Base-by-base conservation (phyloP, 2,329 filamentous ascomycete genomes). In the Ramichloridium luteum region DNA sequence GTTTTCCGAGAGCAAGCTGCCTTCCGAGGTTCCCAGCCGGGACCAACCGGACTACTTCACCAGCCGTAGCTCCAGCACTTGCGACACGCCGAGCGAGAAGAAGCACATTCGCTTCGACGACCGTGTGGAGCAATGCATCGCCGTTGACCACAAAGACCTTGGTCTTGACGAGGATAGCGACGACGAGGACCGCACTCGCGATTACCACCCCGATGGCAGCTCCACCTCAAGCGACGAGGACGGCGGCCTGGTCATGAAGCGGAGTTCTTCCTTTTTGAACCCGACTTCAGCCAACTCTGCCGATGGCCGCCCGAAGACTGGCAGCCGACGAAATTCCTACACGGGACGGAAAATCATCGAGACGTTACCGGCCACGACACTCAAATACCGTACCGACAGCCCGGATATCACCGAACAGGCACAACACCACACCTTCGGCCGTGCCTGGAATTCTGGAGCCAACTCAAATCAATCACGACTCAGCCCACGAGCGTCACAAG, bases 81-180 rank as follows among this genome's bases (percentile, higher is more conserved):
- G 57, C 66, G 77, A 52, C 58, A 84, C 72, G 2, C 71, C 72
- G 4, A 49, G 54, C 5, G 77, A 80, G 48, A 72, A 75, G 49
- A 85, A 77, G 38, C 88, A 93, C 54, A 96, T 98, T 43, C 83
- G 93, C 50, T 98, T 98, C 57, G 90, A 94, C 52, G 82, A 94
- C 51, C 81, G 88, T 59, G 90, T 98, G 2, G 78, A 86, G 54
- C 88, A 96, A 54, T 94, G 86, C 54, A 94, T 94, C 43, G 90
- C 90, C 5, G 74, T 98, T 17, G 86, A 96, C 18, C 70, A 75
- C 46, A 92, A 92, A 59, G 75, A 81, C 41, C 77, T 78, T 14
- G 79, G 86, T 28, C 74, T 80, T 16, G 74, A 80, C 8, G 75
- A 83, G 30, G 56, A 61, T 18, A 46, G 32, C 16, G 41, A 46